Base-by-base conservation (phyloP, 176 grass and related monocot genomes). In the Musa acuminata region DNA sequence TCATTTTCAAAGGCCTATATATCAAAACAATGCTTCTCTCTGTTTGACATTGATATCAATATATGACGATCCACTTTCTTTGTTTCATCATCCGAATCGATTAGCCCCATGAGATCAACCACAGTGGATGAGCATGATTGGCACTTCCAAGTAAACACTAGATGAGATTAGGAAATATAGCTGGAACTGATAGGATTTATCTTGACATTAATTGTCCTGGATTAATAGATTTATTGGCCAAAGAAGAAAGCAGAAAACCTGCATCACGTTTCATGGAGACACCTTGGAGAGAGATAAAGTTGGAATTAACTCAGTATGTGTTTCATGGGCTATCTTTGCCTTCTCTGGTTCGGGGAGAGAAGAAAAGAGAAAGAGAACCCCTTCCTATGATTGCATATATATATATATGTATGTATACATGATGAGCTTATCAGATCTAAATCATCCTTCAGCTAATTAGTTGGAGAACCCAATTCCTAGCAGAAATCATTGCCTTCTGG, bases 401-500 rank as follows among this genome's bases (percentile, higher is more conserved):
- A n/a, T 35, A 51, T 50, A 21, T 70, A 11, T 12, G 3, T 49
- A 43, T 43, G 35, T 43, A 43, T 43, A 43, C 35, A 43, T 69
- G 13, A 35, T 65, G 8, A 70, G 51, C 43, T 70, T 48, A 13
- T 24, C 27, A 67, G 43, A 43, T 43, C 3, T 67, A 43, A 11
- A 67, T 29, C 29, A 16, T 43, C 27, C 2, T 69, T 35, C 4
- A 19, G 29, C 24, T 16, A 13, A 49, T 19, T 43, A 19, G 26
- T 2, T 69, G 16, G 24, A 69, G 48, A 69, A 48, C 10, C 13
- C 29, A 59, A 11, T 3, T 12, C 2, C 25, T 62, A 82, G 52
- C 27, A 79, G 70, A 35, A 71, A 80, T 80, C 49, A 77, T 49
- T 72, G 71, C 74, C 80, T 75, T 87, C 85, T 14, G 80, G 75